phyloP scores from a whole-genome alignment of 202 grass and related monocot species.

The Digitaria exilis region DNA sequence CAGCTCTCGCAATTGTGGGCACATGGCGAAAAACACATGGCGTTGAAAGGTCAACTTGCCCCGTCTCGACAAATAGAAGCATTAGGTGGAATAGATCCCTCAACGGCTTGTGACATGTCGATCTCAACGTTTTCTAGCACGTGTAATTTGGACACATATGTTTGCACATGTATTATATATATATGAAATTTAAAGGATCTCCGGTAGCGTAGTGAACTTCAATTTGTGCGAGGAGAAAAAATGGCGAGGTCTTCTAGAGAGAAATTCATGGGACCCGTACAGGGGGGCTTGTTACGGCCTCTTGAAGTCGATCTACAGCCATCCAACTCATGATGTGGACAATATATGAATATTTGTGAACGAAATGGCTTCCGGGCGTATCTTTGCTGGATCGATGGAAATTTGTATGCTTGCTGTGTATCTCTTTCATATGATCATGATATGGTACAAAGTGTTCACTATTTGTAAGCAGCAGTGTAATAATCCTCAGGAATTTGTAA shows the following conservation, averaged over 20 bases:
- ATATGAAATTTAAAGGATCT: not conserved
- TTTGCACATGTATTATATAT: too few relatives aligned
- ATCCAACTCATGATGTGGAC: not conserved
- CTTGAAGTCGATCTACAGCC: not conserved
- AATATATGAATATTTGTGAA: too few relatives aligned
- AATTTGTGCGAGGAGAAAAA: not conserved
- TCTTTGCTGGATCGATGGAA: not conserved
- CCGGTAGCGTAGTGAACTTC: not conserved
- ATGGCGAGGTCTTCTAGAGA: not conserved
- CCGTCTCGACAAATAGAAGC: not conserved
- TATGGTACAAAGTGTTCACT: constrained; percentile 42
- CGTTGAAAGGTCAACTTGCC: not conserved
- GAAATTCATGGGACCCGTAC: not conserved
- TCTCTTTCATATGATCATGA: constrained; percentile 34
- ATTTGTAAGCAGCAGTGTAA: not conserved
- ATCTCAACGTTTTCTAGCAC: not conserved
- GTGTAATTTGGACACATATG: not conserved
- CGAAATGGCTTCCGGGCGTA: not conserved
- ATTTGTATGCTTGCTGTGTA: not conserved
- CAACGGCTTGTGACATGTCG: not conserved
- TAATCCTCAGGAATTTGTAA: not conserved
- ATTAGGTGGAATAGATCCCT: not conserved
- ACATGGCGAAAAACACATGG: not conserved
- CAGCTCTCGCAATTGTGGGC: not conserved
- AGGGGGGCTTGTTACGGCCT: not conserved